Evolutionary conservation across 2,329 filamentous ascomycete species (phyloP), one percentile per base, ranked within the genome.

Genomic region (Calycina marina): DNA sequence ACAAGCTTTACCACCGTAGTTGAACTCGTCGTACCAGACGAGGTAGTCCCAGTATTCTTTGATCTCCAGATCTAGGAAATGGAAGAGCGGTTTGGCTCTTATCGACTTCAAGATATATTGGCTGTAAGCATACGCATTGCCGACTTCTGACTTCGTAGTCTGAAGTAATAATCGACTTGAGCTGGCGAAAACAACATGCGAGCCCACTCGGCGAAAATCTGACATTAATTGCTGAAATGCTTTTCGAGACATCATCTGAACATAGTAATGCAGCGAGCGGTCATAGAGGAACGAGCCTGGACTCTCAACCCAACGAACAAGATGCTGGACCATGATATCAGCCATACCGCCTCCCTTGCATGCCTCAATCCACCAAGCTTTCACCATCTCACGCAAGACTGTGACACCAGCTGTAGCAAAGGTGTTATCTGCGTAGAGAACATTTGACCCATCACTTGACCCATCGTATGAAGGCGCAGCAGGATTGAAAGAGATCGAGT

Each of bases 41-140:
- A 99, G 72, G 49, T 94, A 96, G 55, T 99, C 90, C 90, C 90
- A 99, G 56, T 94, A 99, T 53, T 98, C 90, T 45, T 88, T 93
- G 56, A 99, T 90, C 47, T 94, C 83, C 3, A 99, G 66, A 48
- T 98, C 90, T 41, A 99, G 75, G 52, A 98, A 98, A 55, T 94
- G 83, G 59, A 99, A 99, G 0, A 94, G 68, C 0, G 90, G 85
- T 50, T 94, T 94, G 35, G 75, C 76, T 56, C 93, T 88, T 60
- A 99, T 94, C 0, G 86, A 93, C 60, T 94, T 94, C 49, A 98
- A 69, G 40, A 98, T 92, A 57, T 98, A 99, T 56, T 96, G 81
- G 45, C 82, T 86, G 62, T 96, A 99, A 0, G 90, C 86, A 45
- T 81, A 96, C 0, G 92, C 90, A 50, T 94, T 98, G 37, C 85